phyloP scores from a whole-genome alignment of 2,329 filamentous ascomycete species.

The Botrytis hyacinthi region DNA sequence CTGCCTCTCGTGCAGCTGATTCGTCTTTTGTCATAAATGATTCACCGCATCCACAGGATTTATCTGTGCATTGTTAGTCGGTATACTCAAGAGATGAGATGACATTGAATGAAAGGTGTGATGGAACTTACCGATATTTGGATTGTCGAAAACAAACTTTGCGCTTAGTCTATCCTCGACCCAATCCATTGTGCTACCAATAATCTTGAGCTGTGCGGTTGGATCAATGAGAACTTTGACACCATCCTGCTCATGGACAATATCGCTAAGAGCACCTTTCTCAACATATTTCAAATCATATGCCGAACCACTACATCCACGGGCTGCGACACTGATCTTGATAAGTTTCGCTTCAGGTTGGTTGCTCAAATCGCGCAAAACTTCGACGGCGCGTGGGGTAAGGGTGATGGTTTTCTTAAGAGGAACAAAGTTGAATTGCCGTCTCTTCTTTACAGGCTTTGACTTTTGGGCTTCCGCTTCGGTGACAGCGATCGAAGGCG shows the following conservation, averaged over 20 bases:
- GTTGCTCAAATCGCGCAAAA: constrained; percentile 73
- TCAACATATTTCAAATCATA: constrained; percentile 97
- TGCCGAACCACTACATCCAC: constrained; percentile 88
- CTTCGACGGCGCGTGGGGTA: constrained; percentile 74
- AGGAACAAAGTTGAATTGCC: constrained; percentile 61
- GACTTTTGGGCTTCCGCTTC: constrained; percentile 68
- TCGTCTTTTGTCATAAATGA: constrained; percentile 73
- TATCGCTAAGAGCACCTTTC: constrained; percentile 82
- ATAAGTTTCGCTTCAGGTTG: constrained; percentile 91
- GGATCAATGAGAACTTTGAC: constrained; percentile 95
- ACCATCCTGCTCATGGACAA: constrained; percentile 91
- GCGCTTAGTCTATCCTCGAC: constrained; percentile 91
- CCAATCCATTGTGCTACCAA: constrained; percentile 99
- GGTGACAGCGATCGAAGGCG: constrained; percentile 50
- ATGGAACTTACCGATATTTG: constrained; percentile 85
- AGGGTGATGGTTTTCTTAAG: constrained; percentile 91
- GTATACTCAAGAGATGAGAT: background rate
- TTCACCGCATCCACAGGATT: constrained; percentile 93
- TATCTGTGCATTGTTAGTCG: constrained; percentile 57
- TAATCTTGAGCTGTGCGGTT: constrained; percentile 96
- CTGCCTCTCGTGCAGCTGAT: constrained; percentile 17
- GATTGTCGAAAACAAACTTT: constrained; percentile 92
- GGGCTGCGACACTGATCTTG: constrained; percentile 88
- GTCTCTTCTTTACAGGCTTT: constrained; percentile 57
- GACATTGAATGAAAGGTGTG: background rate